A percentile compares a stretch with the other conserved stretches of the same genome.
Evolutionary conservation across 169 alveolate species (phyloP).

Genomic region (Babesia ovis): DNA sequence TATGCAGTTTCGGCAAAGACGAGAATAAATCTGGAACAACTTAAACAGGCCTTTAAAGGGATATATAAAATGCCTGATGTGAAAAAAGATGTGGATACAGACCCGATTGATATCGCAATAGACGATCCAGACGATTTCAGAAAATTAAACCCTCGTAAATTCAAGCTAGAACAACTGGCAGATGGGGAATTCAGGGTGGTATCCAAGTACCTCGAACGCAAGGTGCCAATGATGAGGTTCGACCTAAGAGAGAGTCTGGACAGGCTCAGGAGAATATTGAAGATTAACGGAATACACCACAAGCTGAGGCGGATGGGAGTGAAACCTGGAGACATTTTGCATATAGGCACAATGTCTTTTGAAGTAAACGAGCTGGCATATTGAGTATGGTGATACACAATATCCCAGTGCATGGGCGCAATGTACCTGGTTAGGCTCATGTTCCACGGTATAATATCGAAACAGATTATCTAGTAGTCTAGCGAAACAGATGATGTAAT

Average conservation of each 20-base stretch:
- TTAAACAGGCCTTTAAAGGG: slow-evolving; percentile 1
- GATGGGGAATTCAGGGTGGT: slow-evolving; percentile 66
- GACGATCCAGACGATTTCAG: slow-evolving; percentile 70
- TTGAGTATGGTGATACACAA: background rate
- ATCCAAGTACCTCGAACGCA: slow-evolving; percentile 71
- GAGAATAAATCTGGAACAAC: slow-evolving; percentile 28
- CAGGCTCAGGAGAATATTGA: slow-evolving; percentile 42
- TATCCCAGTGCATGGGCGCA: no score
- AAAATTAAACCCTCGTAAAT: slow-evolving; percentile 61
- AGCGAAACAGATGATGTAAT: no score
- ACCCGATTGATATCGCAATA: slow-evolving; percentile 3
- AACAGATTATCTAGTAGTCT: no score
- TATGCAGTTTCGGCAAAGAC: slow-evolving; percentile 65
- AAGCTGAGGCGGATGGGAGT: slow-evolving; percentile 51
- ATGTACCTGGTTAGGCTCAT: no score
- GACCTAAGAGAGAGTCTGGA: slow-evolving; percentile 57
- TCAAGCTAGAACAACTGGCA: slow-evolving; percentile 56
- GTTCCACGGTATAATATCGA: no score
- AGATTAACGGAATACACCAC: slow-evolving; percentile 24
- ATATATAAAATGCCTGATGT: background rate
- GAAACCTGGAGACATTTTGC: slow-evolving; percentile 39
- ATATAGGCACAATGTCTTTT: slow-evolving; percentile 44
- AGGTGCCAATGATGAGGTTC: slow-evolving; percentile 75
- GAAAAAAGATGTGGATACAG: background rate
- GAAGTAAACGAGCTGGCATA: slow-evolving; percentile 27